Evolutionary conservation across 805 yeast genomes (phyloP).

Genomic region (Candida insectorum): DNA sequence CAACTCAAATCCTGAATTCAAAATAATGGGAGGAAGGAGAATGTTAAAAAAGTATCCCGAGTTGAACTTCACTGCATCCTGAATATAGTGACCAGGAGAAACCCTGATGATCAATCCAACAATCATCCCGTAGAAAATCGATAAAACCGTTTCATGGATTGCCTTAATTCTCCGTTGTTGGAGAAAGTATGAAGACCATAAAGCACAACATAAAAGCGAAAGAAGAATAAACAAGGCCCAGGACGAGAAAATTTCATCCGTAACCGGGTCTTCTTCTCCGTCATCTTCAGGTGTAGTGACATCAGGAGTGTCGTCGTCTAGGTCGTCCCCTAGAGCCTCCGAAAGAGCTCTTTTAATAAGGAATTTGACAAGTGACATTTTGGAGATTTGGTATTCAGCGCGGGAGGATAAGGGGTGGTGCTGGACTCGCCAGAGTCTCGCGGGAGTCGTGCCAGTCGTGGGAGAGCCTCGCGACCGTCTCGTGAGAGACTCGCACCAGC

Average conservation of each 20-base stretch:
- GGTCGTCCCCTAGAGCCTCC: slow-evolving; percentile 12
- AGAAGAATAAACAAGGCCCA: slow-evolving; percentile 94
- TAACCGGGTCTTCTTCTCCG: slow-evolving; percentile 72
- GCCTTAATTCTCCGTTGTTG: slow-evolving; percentile 91
- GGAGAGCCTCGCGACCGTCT: not conserved
- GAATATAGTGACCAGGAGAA: slow-evolving; percentile 95
- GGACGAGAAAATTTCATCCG: slow-evolving; percentile 93
- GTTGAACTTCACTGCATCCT: slow-evolving; percentile 93
- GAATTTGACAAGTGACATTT: slow-evolving; percentile 31
- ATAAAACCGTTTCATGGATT: slow-evolving; percentile 94
- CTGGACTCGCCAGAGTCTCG: too few relatives aligned
- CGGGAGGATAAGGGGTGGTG: too few relatives aligned
- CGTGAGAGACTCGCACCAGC: not conserved
- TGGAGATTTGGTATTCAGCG: too few relatives aligned
- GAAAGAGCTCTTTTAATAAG: too few relatives aligned
- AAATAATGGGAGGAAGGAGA: slow-evolving; percentile 89
- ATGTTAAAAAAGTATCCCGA: slow-evolving; percentile 92
- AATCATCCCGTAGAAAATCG: slow-evolving; percentile 95
- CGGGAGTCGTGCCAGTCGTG: too few relatives aligned
- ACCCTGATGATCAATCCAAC: slow-evolving; percentile 89
- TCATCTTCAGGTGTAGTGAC: slow-evolving; percentile 42
- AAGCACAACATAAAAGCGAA: slow-evolving; percentile 75
- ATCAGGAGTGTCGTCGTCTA: slow-evolving; percentile 34
- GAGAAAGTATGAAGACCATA: slow-evolving; percentile 92
- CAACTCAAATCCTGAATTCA: slow-evolving; percentile 93